Conservation (phyloP, 768 basidiomycete species). For the Paxillus involutus region DNA sequence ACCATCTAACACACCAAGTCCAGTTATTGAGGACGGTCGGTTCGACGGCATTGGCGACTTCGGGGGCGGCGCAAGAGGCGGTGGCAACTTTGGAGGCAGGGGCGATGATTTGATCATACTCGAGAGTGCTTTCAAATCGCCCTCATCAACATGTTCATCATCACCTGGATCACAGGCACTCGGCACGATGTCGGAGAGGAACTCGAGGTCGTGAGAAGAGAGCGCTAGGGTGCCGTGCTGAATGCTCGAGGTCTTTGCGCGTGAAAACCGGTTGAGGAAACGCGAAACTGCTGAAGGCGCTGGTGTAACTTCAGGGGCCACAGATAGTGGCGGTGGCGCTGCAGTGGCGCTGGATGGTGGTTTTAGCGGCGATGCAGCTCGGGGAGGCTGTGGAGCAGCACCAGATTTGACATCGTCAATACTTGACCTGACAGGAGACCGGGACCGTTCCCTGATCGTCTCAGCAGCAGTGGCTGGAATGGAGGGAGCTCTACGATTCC, state of each 20-base stretch:
- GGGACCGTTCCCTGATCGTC: conserved; percentile 15
- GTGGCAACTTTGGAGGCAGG: conserved; percentile 44
- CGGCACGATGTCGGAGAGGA: conserved; percentile 68
- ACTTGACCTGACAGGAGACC: conserved; percentile 30
- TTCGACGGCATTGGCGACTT: conserved; percentile 23
- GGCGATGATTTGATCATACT: conserved; percentile 42
- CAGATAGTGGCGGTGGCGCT: conserved; percentile 11
- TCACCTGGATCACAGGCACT: conserved; percentile 44
- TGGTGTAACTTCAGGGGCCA: conserved; percentile 14
- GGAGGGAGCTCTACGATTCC: conserved; percentile 45
- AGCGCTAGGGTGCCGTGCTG: conserved; percentile 62
- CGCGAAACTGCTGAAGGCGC: conserved; percentile 76
- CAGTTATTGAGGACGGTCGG: conserved; percentile 9
- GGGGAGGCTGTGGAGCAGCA: conserved; percentile 7
- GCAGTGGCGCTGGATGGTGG: conserved; percentile 3
- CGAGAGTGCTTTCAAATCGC: conserved; percentile 38
- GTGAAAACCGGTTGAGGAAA: conserved; percentile 76
- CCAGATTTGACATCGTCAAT: conserved; percentile 23
- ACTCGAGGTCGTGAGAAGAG: conserved; percentile 80
- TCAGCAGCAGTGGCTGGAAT: conserved; percentile 21
- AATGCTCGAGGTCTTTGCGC: conserved; percentile 36
- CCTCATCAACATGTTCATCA: conserved; percentile 30
- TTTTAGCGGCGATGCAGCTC: conserved; percentile 17
- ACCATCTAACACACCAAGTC: neutral
- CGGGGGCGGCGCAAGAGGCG: conserved; percentile 41